A percentile compares a stretch with the other conserved stretches of the same genome.
These are phyloP conservation scores for Kodamaea fungicola DNA, from an alignment of 1,139 yeast genomes.

Conservation along the genomic window DNA sequence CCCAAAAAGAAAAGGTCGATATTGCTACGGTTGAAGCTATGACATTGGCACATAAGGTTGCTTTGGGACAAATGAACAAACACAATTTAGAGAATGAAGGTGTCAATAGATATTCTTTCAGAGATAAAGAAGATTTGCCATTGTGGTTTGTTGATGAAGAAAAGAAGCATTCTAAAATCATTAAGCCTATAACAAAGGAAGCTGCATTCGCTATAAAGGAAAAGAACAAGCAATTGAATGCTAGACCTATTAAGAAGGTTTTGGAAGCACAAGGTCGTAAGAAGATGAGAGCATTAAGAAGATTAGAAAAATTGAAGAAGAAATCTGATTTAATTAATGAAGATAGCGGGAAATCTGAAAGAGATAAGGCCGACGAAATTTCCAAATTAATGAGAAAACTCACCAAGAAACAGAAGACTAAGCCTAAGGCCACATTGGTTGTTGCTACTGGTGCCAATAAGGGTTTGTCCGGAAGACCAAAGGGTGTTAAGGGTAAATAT, in stretches of 20 bases:
- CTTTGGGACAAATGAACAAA: constrained; percentile 80
- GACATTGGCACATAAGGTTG: constrained; percentile 96
- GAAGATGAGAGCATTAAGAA: constrained; percentile 87
- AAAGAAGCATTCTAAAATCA: constrained; percentile 75
- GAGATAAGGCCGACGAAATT: constrained; percentile 92
- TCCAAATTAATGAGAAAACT: constrained; percentile 79
- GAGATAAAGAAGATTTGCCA: constrained; percentile 88
- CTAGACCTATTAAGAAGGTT: constrained; percentile 97
- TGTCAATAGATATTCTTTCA: constrained; percentile 84
- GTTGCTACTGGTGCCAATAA: constrained; percentile 85
- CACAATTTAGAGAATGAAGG: constrained; percentile 88
- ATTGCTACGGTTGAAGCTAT: constrained; percentile 93
- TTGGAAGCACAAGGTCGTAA: constrained; percentile 96
- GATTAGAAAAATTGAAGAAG: constrained; percentile 88
- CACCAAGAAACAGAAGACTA: constrained; percentile 69
- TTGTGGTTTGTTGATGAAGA: constrained; percentile 97
- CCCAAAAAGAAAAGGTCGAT: constrained; percentile 65
- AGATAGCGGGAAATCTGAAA: constrained; percentile 81
- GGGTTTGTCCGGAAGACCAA: constrained; percentile 92
- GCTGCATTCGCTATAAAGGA: constrained; percentile 92
- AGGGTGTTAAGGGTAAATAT: constrained; percentile 94
- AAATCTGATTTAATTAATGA: constrained; percentile 91
- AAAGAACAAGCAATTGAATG: constrained; percentile 84
- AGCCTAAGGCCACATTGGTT: constrained; percentile 84
- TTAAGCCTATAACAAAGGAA: constrained; percentile 92